Percentiles rank a stretch among this genome's conserved stretches.
Evolutionary conservation across 768 basidiomycete species (phyloP).

Genomic region (Hydnomerulius pinastri): DNA sequence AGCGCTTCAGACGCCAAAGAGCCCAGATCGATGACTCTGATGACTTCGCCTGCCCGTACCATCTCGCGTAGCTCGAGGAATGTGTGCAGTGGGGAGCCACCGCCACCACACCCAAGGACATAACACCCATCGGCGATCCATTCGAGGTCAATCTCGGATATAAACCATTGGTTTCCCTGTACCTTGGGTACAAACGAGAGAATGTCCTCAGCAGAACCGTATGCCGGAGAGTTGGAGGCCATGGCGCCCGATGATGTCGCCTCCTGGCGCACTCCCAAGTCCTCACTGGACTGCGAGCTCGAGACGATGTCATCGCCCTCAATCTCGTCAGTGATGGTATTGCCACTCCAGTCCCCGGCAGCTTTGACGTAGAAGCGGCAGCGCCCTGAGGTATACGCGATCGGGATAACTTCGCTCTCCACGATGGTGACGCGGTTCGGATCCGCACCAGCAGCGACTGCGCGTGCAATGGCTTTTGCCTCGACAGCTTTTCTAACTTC

Average conservation of each 20-base stretch:
- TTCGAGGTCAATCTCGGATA: conserved; percentile 51
- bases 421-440: conserved; percentile 47
- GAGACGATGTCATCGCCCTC: conserved; percentile 12
- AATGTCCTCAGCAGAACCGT: conserved; percentile 26
- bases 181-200: conserved; percentile 40
- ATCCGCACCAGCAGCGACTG: conserved; percentile 48
- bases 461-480: conserved; percentile 42
- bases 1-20: conserved; percentile 44
- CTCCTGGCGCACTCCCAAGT: neutral
- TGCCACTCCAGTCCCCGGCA: conserved; percentile 50
- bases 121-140: conserved; percentile 67
- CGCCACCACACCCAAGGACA: conserved; percentile 64
- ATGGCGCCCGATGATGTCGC: conserved; percentile 3
- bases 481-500: conserved; percentile 37
- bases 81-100: conserved; percentile 55
- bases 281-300: conserved; percentile 2
- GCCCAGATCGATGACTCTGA: conserved; percentile 48
- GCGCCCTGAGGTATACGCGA: conserved; percentile 34
- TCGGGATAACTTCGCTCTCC: conserved; percentile 56
- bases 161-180: conserved; percentile 42
- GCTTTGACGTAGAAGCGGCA: conserved; percentile 58
- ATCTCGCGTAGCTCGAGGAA: conserved; percentile 55
- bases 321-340: conserved; percentile 21
- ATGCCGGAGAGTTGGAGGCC: conserved; percentile 15
- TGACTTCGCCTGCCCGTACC: conserved; percentile 47